Base-by-base conservation (phyloP, 768 basidiomycete genomes). In the Artomyces pyxidatus region DNA sequence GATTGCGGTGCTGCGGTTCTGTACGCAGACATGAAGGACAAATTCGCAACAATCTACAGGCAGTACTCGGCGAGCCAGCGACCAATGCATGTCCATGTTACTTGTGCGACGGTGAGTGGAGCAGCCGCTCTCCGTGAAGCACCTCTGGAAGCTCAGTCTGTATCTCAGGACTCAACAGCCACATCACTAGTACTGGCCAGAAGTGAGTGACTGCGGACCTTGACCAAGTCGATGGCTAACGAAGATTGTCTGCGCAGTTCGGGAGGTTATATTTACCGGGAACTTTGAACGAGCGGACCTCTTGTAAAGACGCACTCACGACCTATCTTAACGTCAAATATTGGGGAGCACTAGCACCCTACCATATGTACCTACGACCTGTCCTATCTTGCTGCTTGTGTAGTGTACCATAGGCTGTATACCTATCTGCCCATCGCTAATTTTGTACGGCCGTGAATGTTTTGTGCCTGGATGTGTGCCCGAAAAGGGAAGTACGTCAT, bases 51-150 rank as follows among this genome's bases (percentile, higher is more conserved):
- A 2, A 67, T 79, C 23, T 76, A 80, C 60, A 67, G 72, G 38
- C 70, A 75, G 40, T 66, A 72, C 54, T 74, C 78, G 9, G 70
- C 75, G 0, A 67, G 68, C 37, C 63, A 63, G 26, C 68, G 76
- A 39, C 71, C 69, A 48, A 61, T 83, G 22, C 74, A 81, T 58
- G 64, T 74, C 7, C 76, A 83, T 59, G 55, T 74, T 28, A 80
- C 78, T 8, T 80, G 77, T 50, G 81, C 80, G 3, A 76, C 78
- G 38, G 78, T 78, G 56, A 64, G 76, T 68, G 19, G 9, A 9
- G 42, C 32, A 29, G 10, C 32, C 7, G 28, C 22, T 39, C 27
- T 43, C 37, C 27, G 9, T 25, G 32, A 42, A 28, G 40, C 53
- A 42, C 50, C 46, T 38, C 39, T 47, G 58, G 26, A 56, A 40